Evolutionary conservation across 2,329 filamentous ascomycete genomes (phyloP), one percentile per base, ranked within the genome.

Genomic region (Stagonosporopsis vannaccii): DNA sequence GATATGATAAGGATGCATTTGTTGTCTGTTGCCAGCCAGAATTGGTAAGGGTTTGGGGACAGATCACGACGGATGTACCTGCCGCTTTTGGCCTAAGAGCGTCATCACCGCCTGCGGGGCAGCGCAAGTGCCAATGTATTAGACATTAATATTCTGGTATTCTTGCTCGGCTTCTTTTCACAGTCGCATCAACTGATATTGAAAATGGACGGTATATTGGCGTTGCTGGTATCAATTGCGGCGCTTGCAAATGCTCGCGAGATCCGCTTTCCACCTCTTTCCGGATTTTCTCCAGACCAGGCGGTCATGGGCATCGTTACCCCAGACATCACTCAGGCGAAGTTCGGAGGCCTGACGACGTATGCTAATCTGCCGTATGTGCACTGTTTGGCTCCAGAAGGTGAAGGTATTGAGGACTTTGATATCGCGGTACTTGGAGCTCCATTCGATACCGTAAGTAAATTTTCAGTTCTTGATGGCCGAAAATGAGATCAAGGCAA

Each of bases 351-450:
- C 2, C 56, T 82, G 47, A 77, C 68, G 3, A 82, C 80, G 8
- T 82, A 77, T 65, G 80, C 79, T 1, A 81, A 81, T 63, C 45
- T 82, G 15, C 79, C 79, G 0, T 81, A 81, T 59, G 78, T 81
- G 13, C 78, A 81, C 61, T 82, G 80, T 62, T 63, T 82, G 13
- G 68, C 70, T 22, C 70, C 60, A 13, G 68, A 77, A 17, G 64
- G 50, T 4, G 59, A 68, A 23, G 67, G 77, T 6, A 66, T 79
- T 5, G 78, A 79, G 36, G 69, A 67, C 22, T 82, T 78, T 60
- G 80, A 82, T 60, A 81, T 83, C 60, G 80, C 79, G 3, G 75
- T 82, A 33, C 43, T 82, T 2, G 80, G 80, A 7, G 80, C 80
- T 13, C 79, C 79, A 0, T 82, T 82, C 58, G 80, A 82, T 62